Evolutionary conservation across 352 stramenopile species (phyloP).

Genomic region (Pythium aristosporum): DNA sequence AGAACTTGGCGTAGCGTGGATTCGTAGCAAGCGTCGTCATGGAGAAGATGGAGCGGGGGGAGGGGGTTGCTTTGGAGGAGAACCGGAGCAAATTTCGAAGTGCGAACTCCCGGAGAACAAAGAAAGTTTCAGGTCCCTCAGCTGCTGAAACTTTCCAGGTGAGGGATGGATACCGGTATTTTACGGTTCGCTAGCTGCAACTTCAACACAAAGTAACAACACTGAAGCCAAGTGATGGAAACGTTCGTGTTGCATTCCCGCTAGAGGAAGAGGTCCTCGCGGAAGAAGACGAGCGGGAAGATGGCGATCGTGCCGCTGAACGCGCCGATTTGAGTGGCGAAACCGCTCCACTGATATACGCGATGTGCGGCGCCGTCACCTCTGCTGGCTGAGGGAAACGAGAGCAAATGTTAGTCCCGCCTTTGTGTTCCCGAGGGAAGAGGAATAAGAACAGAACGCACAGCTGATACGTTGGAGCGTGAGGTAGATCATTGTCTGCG

Average conservation of each 20-base stretch:
- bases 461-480: conserved; percentile 56
- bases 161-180: too few species aligned
- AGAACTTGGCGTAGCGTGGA: conserved; percentile 17
- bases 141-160: too few species aligned
- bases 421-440: neutral
- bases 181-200: neutral
- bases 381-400: neutral
- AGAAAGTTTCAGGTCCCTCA: too few species aligned
- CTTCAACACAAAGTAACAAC: neutral
- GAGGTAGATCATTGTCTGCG: conserved; percentile 74
- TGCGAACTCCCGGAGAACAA: neutral
- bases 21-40: conserved; percentile 15
- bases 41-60: neutral
- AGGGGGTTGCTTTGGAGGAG: neutral
- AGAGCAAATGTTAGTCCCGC: neutral
- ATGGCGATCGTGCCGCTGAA: conserved; percentile 57
- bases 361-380: conserved; percentile 32
- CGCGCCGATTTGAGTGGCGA: conserved; percentile 61
- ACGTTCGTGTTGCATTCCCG: neutral
- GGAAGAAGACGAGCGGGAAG: conserved; percentile 69
- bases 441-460: conserved; percentile 11
- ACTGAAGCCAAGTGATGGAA: too few species aligned
- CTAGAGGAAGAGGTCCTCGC: conserved; percentile 42
- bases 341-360: conserved; percentile 73
- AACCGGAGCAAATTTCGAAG: conserved; percentile 2